Conservation (phyloP, 1,284 basidiomycete species). For the Trichosporon sp. region DNA sequence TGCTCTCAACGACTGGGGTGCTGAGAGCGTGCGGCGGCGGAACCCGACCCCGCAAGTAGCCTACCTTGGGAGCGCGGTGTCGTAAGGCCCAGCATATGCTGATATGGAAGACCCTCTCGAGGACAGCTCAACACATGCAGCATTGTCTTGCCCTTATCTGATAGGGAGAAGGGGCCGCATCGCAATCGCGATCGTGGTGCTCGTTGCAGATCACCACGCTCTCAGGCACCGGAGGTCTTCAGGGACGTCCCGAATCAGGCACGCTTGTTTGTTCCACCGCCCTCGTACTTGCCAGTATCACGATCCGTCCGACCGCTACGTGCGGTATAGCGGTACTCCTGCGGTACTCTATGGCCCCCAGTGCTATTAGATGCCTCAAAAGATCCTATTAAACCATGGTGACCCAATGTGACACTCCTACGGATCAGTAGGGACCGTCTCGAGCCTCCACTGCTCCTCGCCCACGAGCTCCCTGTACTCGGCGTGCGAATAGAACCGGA, state of each 20-base stretch:
- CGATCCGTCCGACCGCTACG: too few relatives aligned
- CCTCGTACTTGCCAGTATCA: too few relatives aligned
- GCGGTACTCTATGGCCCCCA: too few relatives aligned
- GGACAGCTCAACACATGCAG: too few relatives aligned
- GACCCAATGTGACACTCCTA: neutral
- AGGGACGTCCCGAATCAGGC: neutral
- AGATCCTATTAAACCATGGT: neutral
- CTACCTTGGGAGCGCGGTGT: too few relatives aligned
- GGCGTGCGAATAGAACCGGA: neutral
- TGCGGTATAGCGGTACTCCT: too few relatives aligned
- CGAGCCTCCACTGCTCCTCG: constrained; percentile 1
- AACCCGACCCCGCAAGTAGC: too few relatives aligned
- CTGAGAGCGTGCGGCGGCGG: too few relatives aligned
- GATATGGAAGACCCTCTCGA: too few relatives aligned
- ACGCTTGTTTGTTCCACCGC: neutral
- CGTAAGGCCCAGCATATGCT: too few relatives aligned
- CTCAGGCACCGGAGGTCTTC: neutral
- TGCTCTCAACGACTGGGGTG: too few relatives aligned
- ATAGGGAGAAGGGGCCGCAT: neutral
- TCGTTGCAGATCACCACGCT: neutral
- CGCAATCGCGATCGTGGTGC: neutral
- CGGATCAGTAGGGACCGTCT: neutral
- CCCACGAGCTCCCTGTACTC: constrained; percentile 1
- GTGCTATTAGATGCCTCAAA: neutral
- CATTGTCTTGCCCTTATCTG: neutral